Evolutionary conservation across 352 stramenopile species (phyloP), one percentile per base, ranked within the genome.

Genomic region (Globisporangium cederbergense): DNA sequence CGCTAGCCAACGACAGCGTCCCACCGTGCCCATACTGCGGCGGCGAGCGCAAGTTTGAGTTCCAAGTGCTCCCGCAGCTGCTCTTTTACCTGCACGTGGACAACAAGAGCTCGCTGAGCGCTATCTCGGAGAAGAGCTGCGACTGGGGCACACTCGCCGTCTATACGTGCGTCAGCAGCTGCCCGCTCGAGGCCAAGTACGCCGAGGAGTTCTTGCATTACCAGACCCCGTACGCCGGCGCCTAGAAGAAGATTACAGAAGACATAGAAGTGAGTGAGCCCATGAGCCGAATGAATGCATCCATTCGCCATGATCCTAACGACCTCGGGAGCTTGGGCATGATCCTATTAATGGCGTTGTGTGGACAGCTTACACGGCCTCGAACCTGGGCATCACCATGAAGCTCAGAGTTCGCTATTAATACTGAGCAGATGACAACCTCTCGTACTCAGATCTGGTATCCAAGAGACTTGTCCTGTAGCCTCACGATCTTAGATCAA

Each of bases 51-150:
- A 80, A 88, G 60, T 98, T 98, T 65, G 95, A 98, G 78, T 98
- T 98, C 66, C 95, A 98, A 69, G 81, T 98, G 65, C 81, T 98
- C 64, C 95, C 95, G 0, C 95, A 98, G 78, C 86, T 98, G 51
- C 65, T 98, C 0, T 96, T 96, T 71, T 97, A 97, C 68, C 67
- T 98, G 42, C 70, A 90, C 30, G 79, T 96, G 42, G 81, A 97
- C 71, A 70, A 86, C 49, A 64, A 76, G 14, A 79, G 76, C 46
- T 85, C 79, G 36, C 73, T 90, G 22, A 67, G 73, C 25, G 63
- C 88, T 34, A 84, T 93, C 28, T 58, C 60, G 2, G 71, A 77
- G 20, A 80, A 86, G 34, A 88, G 74, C 57, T 87, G 96, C 43
- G 93, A 98, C 64, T 98, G 90, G 88, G 95, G 93, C 34, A 97